Conservation (phyloP, 1,284 basidiomycete species). For the Mrakiaceae sp. region DNA sequence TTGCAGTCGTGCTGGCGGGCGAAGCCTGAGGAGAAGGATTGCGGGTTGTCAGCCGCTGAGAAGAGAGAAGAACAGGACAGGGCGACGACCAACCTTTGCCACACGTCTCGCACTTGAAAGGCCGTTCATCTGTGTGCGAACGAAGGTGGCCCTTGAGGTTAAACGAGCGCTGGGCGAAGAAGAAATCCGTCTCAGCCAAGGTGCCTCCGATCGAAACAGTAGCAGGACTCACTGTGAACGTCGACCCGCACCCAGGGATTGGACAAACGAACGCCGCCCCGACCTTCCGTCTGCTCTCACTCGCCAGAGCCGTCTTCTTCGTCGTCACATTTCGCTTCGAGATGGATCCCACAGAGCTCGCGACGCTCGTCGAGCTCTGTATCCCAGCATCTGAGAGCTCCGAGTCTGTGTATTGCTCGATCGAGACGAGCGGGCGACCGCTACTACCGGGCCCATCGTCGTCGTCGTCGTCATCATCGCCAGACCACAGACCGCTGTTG, state of each 20-base stretch:
- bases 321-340: conserved; percentile 15
- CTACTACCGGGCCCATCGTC: not conserved
- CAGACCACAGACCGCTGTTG: conserved; percentile 2
- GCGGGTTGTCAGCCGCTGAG: not conserved
- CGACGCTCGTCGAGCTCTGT: not conserved
- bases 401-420: not conserved
- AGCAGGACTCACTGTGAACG: conserved; percentile 61
- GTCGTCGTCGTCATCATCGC: conserved; percentile 6
- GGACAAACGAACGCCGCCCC: conserved; percentile 13
- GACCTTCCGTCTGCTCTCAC: conserved; percentile 10
- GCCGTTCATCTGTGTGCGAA: conserved; percentile 91
- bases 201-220: not conserved
- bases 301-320: conserved; percentile 14
- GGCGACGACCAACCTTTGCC: conserved; percentile 48
- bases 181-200: conserved; percentile 1
- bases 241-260: conserved; percentile 88
- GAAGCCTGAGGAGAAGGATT: conserved; percentile 43
- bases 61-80: not conserved
- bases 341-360: not conserved
- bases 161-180: conserved; percentile 31
- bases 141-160: conserved; percentile 68
- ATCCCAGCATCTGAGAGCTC: not conserved
- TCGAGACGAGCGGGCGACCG: not conserved
- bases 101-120: conserved; percentile 86
- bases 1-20: conserved; percentile 95